Evolutionary conservation across 768 basidiomycete genomes (phyloP), one percentile per base, ranked within the genome.

Genomic region (Rhizopogon salebrosus): DNA sequence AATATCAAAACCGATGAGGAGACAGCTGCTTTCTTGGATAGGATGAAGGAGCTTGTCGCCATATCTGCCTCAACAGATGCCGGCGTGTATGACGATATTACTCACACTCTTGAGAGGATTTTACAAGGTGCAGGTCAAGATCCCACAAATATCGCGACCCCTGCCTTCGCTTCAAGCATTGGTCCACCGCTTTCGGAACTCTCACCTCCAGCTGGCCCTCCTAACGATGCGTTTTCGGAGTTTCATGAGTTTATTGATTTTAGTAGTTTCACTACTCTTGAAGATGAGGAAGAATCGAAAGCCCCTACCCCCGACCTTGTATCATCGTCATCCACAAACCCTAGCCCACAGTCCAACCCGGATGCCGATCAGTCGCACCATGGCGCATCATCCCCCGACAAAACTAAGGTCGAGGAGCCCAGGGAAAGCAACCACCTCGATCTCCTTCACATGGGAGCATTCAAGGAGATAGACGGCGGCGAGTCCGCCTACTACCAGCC

Each of bases 261-360:
- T 57, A 80, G 87, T 41, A 77, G 76, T 6, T 85, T 78, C 57
- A 73, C 74, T 48, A 75, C 73, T 14, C 64, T 65, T 36, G 68
- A 72, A 9, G 82, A 81, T 20, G 85, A 88, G 53, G 85, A 85
- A 34, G 67, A 69, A 43, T 85, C 83, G 13, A 87, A 86, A 61
- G 80, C 83, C n/a, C 75, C 78, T 7, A 90, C 89, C 3, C 89
- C 89, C 8, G 89, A 90, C 51, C 75, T 91, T 43, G 71, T 87
- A 14, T 75, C 76, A 31, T 80, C 83, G 10, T 84, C 86, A 18
- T 87, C 88, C 53, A 80, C 87, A 18, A 87, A 89, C 58, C 83
- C 80, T 10, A 89, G 87, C 63, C 89, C 89, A 2, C 85, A 85
- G 60, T 89, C 87, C 13, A 80, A 77, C 34, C 79, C 84, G 8